phyloP scores from a whole-genome alignment of 2,329 filamentous ascomycete species.

The Chaetomiaceae sp. region DNA sequence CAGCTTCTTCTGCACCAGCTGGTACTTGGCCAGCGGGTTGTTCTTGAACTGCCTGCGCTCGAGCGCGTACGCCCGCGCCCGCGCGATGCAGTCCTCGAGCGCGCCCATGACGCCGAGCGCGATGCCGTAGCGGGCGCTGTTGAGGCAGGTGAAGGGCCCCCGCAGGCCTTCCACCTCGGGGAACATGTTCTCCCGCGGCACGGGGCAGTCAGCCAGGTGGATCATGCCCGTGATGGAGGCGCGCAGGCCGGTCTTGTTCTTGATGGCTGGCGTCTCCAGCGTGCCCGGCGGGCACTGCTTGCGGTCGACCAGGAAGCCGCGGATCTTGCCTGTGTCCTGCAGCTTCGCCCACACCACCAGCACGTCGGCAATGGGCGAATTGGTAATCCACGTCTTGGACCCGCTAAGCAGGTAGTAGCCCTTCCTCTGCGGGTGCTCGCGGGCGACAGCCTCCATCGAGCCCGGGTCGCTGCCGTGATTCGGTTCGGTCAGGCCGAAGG shows the following conservation, averaged over 20 bases:
- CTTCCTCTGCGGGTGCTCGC: conserved; percentile 69
- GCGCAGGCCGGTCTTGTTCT: conserved; percentile 90
- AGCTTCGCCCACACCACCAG: conserved; percentile 89
- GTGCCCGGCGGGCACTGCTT: conserved; percentile 79
- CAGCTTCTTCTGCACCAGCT: conserved; percentile 96
- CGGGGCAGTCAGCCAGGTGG: conserved; percentile 83
- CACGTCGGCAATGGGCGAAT: conserved; percentile 77
- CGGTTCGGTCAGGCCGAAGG: conserved; percentile 80
- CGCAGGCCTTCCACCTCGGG: conserved; percentile 78
- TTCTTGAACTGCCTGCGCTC: conserved; percentile 94
- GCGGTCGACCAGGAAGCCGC: conserved; percentile 85
- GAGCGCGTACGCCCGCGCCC: conserved; percentile 79
- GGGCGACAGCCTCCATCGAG: conserved; percentile 75
- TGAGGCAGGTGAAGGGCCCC: conserved; percentile 90
- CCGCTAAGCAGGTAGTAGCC: conserved; percentile 70
- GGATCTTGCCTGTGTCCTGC: conserved; percentile 85
- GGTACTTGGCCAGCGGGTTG: conserved; percentile 91
- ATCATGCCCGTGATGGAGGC: conserved; percentile 98
- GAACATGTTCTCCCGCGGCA: conserved; percentile 89
- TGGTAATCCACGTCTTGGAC: conserved; percentile 87
- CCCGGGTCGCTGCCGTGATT: conserved; percentile 85
- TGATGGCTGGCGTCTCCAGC: conserved; percentile 83
- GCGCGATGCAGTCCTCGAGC: conserved; percentile 80
- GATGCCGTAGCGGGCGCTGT: conserved; percentile 89
- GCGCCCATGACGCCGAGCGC: conserved; percentile 91